Evolutionary conservation across 495 filamentous ascomycete genomes (phyloP).

Genomic region (Penicillium coprophilum): DNA sequence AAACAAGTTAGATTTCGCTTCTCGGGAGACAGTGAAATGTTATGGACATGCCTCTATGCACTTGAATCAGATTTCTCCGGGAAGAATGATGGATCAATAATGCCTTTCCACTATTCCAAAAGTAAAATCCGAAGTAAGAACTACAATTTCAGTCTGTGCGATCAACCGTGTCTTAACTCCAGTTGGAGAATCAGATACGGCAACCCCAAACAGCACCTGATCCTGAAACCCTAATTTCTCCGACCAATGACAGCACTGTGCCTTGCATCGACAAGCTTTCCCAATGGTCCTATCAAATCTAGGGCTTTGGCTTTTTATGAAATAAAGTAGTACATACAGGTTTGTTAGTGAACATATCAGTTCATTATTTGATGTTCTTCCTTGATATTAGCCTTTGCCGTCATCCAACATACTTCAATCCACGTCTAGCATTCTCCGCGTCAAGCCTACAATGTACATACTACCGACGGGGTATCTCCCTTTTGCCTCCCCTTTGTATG

Average conservation of each 20-base stretch:
- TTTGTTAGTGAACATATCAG: background rate
- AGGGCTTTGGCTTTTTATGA: background rate
- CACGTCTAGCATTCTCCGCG: slow-evolving; percentile 9
- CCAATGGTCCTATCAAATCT: background rate
- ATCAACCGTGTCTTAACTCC: background rate
- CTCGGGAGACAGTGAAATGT: slow-evolving; percentile 3
- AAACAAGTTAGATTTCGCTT: slow-evolving; percentile 26
- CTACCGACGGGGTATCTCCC: background rate
- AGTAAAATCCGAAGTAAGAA: background rate
- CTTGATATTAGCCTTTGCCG: background rate
- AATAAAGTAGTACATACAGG: background rate
- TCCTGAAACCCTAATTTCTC: slow-evolving; percentile 12
- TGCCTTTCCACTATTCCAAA: background rate
- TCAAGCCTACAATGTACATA: slow-evolving; percentile 5
- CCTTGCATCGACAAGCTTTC: slow-evolving; percentile 15
- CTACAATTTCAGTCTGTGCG: background rate
- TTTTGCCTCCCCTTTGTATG: slow-evolving; percentile 3
- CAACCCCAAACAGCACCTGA: background rate
- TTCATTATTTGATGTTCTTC: background rate
- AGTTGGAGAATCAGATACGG: background rate
- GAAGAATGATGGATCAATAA: slow-evolving; percentile 10
- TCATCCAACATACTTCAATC: slow-evolving; percentile 5
- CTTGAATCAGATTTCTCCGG: slow-evolving; percentile 10
- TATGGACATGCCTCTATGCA: slow-evolving; percentile 6
- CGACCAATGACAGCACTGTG: slow-evolving; percentile 10